phyloP scores from a whole-genome alignment of 2,329 filamentous ascomycete species.

The Chrysoporthe austroafricana region DNA sequence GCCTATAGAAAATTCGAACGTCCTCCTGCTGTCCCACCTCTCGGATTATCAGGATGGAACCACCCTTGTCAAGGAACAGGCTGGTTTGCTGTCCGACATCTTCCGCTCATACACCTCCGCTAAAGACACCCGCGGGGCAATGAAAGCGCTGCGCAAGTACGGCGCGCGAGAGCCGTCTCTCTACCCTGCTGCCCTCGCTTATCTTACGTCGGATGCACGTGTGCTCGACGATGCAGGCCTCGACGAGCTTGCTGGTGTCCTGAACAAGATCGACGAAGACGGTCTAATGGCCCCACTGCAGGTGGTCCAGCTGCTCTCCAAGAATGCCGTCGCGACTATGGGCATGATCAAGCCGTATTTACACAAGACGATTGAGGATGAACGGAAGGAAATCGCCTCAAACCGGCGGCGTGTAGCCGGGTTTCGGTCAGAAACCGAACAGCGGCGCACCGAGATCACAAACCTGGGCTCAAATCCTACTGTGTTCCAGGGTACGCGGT shows the following conservation, averaged over 20 bases:
- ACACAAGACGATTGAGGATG: constrained; percentile 82
- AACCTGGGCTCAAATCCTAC: constrained; percentile 79
- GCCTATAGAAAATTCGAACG: constrained; percentile 92
- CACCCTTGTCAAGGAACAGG: constrained; percentile 89
- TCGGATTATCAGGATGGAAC: constrained; percentile 90
- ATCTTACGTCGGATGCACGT: constrained; percentile 83
- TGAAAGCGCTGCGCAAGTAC: constrained; percentile 89
- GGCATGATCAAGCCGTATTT: constrained; percentile 96
- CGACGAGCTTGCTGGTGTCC: constrained; percentile 78
- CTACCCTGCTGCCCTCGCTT: constrained; percentile 89
- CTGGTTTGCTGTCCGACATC: constrained; percentile 89
- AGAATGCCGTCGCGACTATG: constrained; percentile 81
- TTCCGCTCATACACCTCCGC: constrained; percentile 95
- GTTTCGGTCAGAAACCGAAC: constrained; percentile 81
- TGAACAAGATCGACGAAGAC: constrained; percentile 86
- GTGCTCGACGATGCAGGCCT: constrained; percentile 83
- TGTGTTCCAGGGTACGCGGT: constrained; percentile 89
- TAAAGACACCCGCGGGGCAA: constrained; percentile 87
- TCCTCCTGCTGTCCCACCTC: constrained; percentile 88
- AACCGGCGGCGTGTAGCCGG: constrained; percentile 83
- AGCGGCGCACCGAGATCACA: constrained; percentile 76
- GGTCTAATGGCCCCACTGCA: constrained; percentile 94
- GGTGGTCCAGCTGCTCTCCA: constrained; percentile 87
- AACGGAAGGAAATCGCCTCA: constrained; percentile 79
- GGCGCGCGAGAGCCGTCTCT: constrained; percentile 88